Conservation (phyloP, 2,329 filamentous ascomycete species). For the Penicillium rolfsii region DNA sequence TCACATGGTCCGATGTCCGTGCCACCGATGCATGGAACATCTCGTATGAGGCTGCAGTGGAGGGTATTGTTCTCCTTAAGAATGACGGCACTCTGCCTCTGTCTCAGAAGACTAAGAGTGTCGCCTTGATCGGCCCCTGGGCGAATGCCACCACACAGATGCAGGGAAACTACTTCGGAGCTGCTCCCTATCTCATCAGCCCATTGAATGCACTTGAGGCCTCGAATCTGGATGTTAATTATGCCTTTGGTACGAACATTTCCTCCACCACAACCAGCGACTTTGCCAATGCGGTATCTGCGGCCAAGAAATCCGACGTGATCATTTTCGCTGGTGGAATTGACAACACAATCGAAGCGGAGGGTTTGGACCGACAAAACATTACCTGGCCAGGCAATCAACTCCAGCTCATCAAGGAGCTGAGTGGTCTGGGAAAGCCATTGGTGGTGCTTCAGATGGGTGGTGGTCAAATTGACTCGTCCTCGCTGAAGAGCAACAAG, state of each 20-base stretch:
- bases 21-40: constrained; percentile 58
- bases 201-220: constrained; percentile 57
- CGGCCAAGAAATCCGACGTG: constrained; percentile 41
- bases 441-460: constrained; percentile 50
- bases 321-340: constrained; percentile 49
- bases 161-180: constrained; percentile 63
- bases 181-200: constrained; percentile 58
- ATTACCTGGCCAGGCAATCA: constrained; percentile 51
- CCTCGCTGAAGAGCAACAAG: constrained; percentile 42
- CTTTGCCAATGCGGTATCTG: constrained; percentile 40
- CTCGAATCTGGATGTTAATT: constrained; percentile 52
- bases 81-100: constrained; percentile 57
- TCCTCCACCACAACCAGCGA: constrained; percentile 33
- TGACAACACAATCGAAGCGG: constrained; percentile 48
- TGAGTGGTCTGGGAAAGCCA: constrained; percentile 44
- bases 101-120: constrained; percentile 39
- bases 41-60: constrained; percentile 57
- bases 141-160: constrained; percentile 61
- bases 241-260: constrained; percentile 46
- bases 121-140: constrained; percentile 63
- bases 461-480: constrained; percentile 50
- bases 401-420: constrained; percentile 44
- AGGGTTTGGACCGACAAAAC: constrained; percentile 45
- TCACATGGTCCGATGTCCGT: constrained; percentile 61
- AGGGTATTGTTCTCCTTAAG: constrained; percentile 56